phyloP scores from a whole-genome alignment of 1,284 basidiomycete species.

The Leccinum pachyderme region DNA sequence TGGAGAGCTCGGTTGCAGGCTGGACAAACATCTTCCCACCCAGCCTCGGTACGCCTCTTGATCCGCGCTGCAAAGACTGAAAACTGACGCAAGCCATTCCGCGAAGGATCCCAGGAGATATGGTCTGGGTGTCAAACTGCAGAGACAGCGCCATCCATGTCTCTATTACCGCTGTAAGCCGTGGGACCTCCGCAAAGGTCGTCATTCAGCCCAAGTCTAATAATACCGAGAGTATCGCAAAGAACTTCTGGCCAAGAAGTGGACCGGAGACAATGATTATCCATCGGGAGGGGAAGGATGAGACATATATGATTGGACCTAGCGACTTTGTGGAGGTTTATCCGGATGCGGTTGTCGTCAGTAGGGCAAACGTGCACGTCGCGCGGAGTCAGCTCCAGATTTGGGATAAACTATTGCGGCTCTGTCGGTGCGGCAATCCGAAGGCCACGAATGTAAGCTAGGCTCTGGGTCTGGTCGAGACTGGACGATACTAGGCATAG shows the following conservation, averaged over 20 bases:
- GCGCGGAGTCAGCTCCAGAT: not conserved
- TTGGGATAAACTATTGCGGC: not conserved
- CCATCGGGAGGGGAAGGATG: not conserved
- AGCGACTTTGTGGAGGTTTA: not conserved
- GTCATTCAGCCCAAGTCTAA: not conserved
- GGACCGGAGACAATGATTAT: not conserved
- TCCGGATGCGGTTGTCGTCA: not conserved
- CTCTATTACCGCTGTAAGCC: not conserved
- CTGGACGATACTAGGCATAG: not conserved
- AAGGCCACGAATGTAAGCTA: not conserved
- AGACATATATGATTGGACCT: not conserved
- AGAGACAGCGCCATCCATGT: not conserved
- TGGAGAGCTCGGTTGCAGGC: not conserved
- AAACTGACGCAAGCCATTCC: not conserved
- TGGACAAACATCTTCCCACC: not conserved
- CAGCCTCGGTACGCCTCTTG: not conserved
- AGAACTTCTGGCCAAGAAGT: not conserved
- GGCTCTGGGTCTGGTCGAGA: not conserved
- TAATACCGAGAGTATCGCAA: not conserved
- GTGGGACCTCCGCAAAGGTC: not conserved
- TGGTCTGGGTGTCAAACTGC: not conserved
- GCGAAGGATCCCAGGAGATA: not conserved
- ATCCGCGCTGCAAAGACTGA: not conserved
- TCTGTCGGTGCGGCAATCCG: not conserved
- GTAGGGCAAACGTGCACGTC: not conserved